These are phyloP conservation scores for Pseudophaeomoniella oleicola DNA, from an alignment of 2,329 filamentous ascomycete genomes.

Conservation along the genomic window DNA sequence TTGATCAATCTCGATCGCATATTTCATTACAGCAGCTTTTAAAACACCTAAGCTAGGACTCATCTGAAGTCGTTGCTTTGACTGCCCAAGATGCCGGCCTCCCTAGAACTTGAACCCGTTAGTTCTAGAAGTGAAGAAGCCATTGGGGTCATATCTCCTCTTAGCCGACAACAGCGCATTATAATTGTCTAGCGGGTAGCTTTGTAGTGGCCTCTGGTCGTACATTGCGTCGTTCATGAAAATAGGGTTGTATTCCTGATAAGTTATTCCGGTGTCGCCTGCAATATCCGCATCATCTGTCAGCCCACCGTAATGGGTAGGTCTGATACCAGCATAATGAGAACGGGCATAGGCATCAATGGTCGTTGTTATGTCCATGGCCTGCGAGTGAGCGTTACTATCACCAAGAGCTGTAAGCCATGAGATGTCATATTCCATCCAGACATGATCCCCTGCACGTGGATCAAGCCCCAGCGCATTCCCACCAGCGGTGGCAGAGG, in stretches of 20 bases:
- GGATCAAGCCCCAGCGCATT: slow-evolving; percentile 14
- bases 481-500: slow-evolving; percentile 19
- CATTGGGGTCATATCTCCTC: slow-evolving; percentile 22
- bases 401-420: slow-evolving; percentile 21
- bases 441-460: slow-evolving; percentile 14
- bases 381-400: slow-evolving; percentile 23
- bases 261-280: slow-evolving; percentile 15
- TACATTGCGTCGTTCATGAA: slow-evolving; percentile 33
- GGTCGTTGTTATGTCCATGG: slow-evolving; percentile 25
- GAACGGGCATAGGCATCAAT: slow-evolving; percentile 23
- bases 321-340: slow-evolving; percentile 22
- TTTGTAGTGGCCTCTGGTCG: slow-evolving; percentile 28
- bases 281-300: slow-evolving; percentile 12
- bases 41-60: too few relatives aligned
- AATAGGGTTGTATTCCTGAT: slow-evolving; percentile 26
- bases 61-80: too few relatives aligned
- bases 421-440: slow-evolving; percentile 18
- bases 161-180: slow-evolving; percentile 19
- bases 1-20: too few relatives aligned
- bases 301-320: slow-evolving; percentile 14
- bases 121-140: slow-evolving; percentile 25
- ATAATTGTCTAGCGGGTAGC: slow-evolving; percentile 15
- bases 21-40: too few relatives aligned
- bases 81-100: too few relatives aligned
- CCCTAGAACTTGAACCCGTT: slow-evolving; percentile 21